Evolutionary conservation across 139 green algal species (phyloP).

Genomic region (Tetraselmis chui): DNA sequence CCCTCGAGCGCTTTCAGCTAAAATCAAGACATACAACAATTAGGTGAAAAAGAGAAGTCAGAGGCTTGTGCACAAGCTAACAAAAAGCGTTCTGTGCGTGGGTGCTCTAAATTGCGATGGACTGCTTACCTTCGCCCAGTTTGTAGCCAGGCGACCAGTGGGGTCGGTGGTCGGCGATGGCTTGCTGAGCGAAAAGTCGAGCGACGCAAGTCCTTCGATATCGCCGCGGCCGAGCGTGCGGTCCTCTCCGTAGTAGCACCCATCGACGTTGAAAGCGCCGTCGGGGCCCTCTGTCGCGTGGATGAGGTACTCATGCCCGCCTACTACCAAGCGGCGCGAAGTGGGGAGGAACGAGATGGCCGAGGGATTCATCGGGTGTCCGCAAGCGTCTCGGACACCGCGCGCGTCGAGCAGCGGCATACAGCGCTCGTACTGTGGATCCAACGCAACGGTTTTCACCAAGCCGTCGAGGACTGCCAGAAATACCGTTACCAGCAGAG

Average conservation of each 20-base stretch:
- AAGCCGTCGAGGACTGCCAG: no score
- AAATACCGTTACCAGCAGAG: no score
- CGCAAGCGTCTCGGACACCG: background rate
- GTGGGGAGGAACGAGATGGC: background rate
- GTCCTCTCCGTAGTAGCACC: background rate
- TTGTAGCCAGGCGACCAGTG: background rate
- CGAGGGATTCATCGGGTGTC: background rate
- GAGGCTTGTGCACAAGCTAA: no score
- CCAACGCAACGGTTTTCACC: background rate
- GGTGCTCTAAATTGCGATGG: no score
- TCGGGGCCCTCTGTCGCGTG: background rate
- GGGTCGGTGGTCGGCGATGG: background rate
- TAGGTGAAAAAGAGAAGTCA: no score
- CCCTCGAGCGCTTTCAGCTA: background rate
- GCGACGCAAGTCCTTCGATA: background rate
- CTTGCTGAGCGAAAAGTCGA: background rate
- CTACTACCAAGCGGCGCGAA: background rate
- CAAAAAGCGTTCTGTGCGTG: no score
- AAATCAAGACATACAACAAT: no score
- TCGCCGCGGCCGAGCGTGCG: background rate
- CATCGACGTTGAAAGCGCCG: background rate
- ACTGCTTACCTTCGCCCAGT: background rate
- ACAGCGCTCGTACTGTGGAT: background rate
- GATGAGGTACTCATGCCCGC: background rate
- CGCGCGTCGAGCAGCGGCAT: background rate